Percentiles rank a stretch among this genome's conserved stretches.
Conservation (phyloP, 1,284 basidiomycete genomes). For the Ganoderma lingzhi region DNA sequence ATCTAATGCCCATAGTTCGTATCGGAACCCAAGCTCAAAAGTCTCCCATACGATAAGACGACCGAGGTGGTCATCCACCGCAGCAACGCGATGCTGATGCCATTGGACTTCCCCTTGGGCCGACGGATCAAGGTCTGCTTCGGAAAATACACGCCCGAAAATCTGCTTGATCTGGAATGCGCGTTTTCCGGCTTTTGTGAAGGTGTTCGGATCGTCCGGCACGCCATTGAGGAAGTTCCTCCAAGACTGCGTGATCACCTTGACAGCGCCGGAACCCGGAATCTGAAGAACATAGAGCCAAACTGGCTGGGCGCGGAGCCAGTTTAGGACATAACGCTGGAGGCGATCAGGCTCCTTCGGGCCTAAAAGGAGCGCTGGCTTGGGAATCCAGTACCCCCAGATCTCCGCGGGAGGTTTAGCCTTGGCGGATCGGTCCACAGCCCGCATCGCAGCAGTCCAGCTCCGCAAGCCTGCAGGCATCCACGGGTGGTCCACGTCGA, state of each 20-base stretch:
- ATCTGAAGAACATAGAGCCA: slow-evolving; percentile 17
- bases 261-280: background rate
- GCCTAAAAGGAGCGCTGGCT: slow-evolving; percentile 12
- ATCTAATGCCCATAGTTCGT: slow-evolving; percentile 22
- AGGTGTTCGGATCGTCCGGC: background rate
- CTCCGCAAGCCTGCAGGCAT: slow-evolving; percentile 6
- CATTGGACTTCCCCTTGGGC: background rate
- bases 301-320: slow-evolving; percentile 7
- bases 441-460: slow-evolving; percentile 3
- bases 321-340: slow-evolving; percentile 11
- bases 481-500: slow-evolving; percentile 6
- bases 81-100: background rate
- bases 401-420: background rate
- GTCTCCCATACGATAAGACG: slow-evolving; percentile 22
- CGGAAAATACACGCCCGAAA: background rate
- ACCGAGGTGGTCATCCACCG: background rate
- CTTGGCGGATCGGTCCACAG: background rate
- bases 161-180: background rate
- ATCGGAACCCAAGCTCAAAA: slow-evolving; percentile 21
- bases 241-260: slow-evolving; percentile 12
- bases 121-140: background rate
- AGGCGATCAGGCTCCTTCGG: background rate
- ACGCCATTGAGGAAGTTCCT: slow-evolving; percentile 13
- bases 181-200: background rate
- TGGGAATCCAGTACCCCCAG: slow-evolving; percentile 23